Evolutionary conservation across 768 basidiomycete genomes (phyloP).

Genomic region (Termitomyces sp.): DNA sequence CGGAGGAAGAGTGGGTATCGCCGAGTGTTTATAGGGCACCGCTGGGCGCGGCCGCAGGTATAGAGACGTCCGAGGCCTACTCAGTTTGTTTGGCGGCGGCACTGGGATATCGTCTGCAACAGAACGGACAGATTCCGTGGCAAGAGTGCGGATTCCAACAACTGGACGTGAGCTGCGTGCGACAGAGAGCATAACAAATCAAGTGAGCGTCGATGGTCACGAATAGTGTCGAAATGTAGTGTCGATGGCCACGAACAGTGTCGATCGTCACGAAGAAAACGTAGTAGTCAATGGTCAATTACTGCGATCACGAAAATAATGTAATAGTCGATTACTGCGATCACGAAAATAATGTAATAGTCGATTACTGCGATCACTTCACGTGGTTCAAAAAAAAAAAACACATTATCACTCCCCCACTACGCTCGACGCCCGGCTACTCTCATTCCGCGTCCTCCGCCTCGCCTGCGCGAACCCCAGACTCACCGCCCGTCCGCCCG

Average conservation of each 20-base stretch:
- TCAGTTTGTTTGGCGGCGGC: conserved; percentile 22
- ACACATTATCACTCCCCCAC: background rate
- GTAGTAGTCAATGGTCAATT: too few species aligned
- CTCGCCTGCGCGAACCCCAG: conserved; percentile 5
- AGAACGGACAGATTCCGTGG: conserved; percentile 36
- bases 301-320: too few species aligned
- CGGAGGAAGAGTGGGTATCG: conserved; percentile 55
- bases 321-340: too few species aligned
- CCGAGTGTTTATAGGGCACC: conserved; percentile 25
- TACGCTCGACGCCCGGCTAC: background rate
- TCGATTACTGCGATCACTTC: too few species aligned
- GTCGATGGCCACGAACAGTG: too few species aligned
- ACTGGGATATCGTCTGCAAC: conserved; percentile 31
- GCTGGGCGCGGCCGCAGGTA: conserved; percentile 46
- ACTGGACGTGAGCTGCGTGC: conserved; percentile 13
- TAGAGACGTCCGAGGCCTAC: conserved; percentile 31
- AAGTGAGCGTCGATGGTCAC: too few species aligned
- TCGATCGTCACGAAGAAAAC: too few species aligned
- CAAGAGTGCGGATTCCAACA: conserved; percentile 32
- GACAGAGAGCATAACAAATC: conserved; percentile 15
- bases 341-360: too few species aligned
- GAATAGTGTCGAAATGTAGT: too few species aligned
- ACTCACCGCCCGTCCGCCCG: conserved; percentile 20
- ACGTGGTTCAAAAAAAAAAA: too few species aligned
- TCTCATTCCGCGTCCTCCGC: background rate